Base-by-base conservation (phyloP, 2,329 filamentous ascomycete species). In the Scedosporium apiospermum region DNA sequence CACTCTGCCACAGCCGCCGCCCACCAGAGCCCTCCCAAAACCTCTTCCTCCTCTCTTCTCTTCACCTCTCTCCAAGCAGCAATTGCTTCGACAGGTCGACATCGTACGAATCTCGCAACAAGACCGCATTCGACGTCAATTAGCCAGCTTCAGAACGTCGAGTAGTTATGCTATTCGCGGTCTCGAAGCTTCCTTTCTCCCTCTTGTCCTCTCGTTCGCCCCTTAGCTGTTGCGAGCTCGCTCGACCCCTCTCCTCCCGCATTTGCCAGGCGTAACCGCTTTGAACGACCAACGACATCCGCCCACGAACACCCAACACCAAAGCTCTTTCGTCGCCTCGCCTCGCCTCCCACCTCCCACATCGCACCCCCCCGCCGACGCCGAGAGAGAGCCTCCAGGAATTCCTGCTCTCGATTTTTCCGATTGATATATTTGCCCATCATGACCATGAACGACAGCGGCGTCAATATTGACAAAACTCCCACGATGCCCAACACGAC, bases 401-500 rank as follows among this genome's bases (percentile, higher is more conserved):
- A 27, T 18, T 23, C 12, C 18, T 14, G n/a, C 34, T 62, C 41
- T 44, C 38, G 12, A n/a, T 27, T 58, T 53, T 42, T 27, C 41
- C 57, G 21, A 59, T 59, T 42, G 57, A 59, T n/a, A 23, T 38
- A 59, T 42, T 42, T 42, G 30, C 30, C 46, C 51, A 59, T 60
- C 53, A 63, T 63, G 61, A 60, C 61, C 26, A 63, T 63, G 41
- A 63, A 63, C 30, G 61, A 63, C 41, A 63, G 61, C 61, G 42
- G 57, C 42, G 57, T 63, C 55, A 63, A 59, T 41, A 41, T 53
- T 23, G 61, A 63, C 23, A 58, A 63, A 57, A 60, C 61, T 60
- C 57, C 61, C 27, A 42, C 61, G 26, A 63, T 63, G 55, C 23
- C 61, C 51, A 58, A 58, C 57, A 27, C 61, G 26, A 27, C 49